Evolutionary conservation across 2,329 filamentous ascomycete species (phyloP).

Genomic region (Myriosclerotinia scirpicola): DNA sequence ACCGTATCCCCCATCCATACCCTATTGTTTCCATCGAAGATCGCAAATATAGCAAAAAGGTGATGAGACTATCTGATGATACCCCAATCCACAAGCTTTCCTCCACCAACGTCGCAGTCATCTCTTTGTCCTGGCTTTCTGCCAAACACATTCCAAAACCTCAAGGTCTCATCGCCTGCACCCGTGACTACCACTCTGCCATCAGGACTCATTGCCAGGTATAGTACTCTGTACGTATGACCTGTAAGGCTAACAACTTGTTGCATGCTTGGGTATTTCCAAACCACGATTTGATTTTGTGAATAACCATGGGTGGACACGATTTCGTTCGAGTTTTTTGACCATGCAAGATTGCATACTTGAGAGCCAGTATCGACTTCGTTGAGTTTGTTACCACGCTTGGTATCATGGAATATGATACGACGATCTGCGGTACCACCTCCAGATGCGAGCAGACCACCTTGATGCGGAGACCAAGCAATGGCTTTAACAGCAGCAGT

Average conservation of each 20-base stretch:
- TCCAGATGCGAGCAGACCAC: slow-evolving; percentile 89
- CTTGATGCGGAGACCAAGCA: slow-evolving; percentile 95
- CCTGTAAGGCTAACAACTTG: slow-evolving; percentile 94
- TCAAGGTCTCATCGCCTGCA: slow-evolving; percentile 90
- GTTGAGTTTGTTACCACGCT: slow-evolving; percentile 75
- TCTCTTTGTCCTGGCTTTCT: slow-evolving; percentile 69
- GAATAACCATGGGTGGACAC: slow-evolving; percentile 96
- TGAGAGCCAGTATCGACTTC: slow-evolving; percentile 96
- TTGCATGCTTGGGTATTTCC: slow-evolving; percentile 98
- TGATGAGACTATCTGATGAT: slow-evolving; percentile 65
- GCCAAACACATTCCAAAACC: slow-evolving; percentile 97
- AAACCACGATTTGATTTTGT: slow-evolving; percentile 98
- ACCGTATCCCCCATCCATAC: not conserved
- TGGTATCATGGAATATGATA: slow-evolving; percentile 97
- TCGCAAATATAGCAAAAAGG: not conserved
- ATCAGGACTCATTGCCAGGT: slow-evolving; percentile 96
- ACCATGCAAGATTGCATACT: slow-evolving; percentile 98
- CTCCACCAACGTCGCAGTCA: slow-evolving; percentile 62
- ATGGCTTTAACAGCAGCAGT: slow-evolving; percentile 97
- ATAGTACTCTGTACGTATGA: slow-evolving; percentile 94
- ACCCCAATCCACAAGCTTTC: slow-evolving; percentile 73
- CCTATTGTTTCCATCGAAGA: slow-evolving; percentile 10
- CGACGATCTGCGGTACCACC: slow-evolving; percentile 93
- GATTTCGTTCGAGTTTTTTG: slow-evolving; percentile 95
- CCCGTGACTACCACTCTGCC: slow-evolving; percentile 92